These are phyloP conservation scores for Mikania micrantha DNA, from an alignment of 129 eudicot species.

Conservation along the genomic window DNA sequence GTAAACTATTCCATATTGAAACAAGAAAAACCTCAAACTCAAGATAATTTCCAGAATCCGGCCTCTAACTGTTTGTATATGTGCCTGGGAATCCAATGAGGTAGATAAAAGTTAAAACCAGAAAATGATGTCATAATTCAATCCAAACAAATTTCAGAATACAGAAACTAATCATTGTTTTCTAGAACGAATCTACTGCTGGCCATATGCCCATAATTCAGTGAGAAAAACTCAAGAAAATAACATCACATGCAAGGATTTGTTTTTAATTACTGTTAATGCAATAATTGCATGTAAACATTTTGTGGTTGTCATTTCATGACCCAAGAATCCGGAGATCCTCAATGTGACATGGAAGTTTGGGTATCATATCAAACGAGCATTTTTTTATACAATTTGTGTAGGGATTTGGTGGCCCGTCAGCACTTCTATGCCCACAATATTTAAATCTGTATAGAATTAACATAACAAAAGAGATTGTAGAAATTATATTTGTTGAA, in stretches of 20 bases:
- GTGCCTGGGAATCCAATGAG: conserved; percentile 48
- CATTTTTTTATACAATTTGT: background rate
- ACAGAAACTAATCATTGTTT: background rate
- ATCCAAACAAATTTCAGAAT: background rate
- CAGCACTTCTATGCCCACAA: background rate
- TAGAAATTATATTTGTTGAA: background rate
- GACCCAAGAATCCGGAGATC: conserved; percentile 6
- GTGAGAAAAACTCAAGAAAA: background rate
- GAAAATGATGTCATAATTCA: background rate
- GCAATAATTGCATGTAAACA: background rate
- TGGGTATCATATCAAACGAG: background rate
- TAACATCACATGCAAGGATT: background rate
- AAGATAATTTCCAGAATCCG: conserved; percentile 79
- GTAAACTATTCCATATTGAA: conserved; percentile 96
- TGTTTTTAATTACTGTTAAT: background rate
- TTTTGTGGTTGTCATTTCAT: background rate
- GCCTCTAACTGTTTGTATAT: conserved; percentile 92
- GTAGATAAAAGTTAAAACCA: background rate
- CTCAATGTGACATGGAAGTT: background rate
- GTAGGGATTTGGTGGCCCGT: background rate
- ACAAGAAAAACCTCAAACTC: conserved; percentile 85
- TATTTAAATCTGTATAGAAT: background rate
- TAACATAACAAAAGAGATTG: background rate
- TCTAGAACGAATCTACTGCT: background rate
- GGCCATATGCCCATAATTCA: background rate